Percentiles rank a stretch among this genome's conserved stretches.
Conservation (phyloP, 2,329 filamentous ascomycete species). For the Xylaria hypoxylon region DNA sequence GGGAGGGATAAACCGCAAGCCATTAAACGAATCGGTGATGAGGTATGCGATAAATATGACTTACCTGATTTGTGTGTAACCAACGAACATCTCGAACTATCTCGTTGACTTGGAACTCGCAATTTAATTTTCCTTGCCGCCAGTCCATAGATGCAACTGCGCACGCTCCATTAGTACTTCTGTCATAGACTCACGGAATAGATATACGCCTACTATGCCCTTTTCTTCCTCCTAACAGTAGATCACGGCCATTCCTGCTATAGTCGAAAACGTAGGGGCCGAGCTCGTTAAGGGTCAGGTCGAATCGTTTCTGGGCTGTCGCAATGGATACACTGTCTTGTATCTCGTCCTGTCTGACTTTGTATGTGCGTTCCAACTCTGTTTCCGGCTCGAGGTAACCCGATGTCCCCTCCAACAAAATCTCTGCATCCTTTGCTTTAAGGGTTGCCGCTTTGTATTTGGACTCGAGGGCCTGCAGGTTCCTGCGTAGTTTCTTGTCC, state of each 20-base stretch:
- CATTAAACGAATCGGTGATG: neutral
- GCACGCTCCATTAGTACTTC: constrained; percentile 22
- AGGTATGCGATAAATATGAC: neutral
- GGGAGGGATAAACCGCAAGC: neutral
- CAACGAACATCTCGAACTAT: constrained; percentile 90
- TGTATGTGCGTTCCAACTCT: constrained; percentile 91
- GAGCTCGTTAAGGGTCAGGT: constrained; percentile 82
- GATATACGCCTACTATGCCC: constrained; percentile 69
- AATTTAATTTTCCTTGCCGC: constrained; percentile 89
- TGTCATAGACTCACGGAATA: neutral
- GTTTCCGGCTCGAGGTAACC: constrained; percentile 91
- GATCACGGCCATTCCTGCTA: constrained; percentile 85
- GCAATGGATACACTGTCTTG: constrained; percentile 78
- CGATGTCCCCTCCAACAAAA: constrained; percentile 85
- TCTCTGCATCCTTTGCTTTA: constrained; percentile 94
- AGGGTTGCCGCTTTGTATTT: constrained; percentile 85
- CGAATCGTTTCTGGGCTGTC: constrained; percentile 92
- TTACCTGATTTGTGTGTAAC: constrained; percentile 78
- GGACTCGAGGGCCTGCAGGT: constrained; percentile 79
- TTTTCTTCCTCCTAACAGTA: constrained; percentile 88
- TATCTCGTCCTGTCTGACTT: constrained; percentile 90
- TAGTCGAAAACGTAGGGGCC: constrained; percentile 93
- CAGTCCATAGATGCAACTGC: constrained; percentile 92
- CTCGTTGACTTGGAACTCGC: constrained; percentile 90
- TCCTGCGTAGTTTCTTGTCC: constrained; percentile 90